Percentiles rank a stretch among this genome's conserved stretches.
phyloP scores from a whole-genome alignment of 2,329 filamentous ascomycete genomes.

The Niveomyces coronatus region DNA sequence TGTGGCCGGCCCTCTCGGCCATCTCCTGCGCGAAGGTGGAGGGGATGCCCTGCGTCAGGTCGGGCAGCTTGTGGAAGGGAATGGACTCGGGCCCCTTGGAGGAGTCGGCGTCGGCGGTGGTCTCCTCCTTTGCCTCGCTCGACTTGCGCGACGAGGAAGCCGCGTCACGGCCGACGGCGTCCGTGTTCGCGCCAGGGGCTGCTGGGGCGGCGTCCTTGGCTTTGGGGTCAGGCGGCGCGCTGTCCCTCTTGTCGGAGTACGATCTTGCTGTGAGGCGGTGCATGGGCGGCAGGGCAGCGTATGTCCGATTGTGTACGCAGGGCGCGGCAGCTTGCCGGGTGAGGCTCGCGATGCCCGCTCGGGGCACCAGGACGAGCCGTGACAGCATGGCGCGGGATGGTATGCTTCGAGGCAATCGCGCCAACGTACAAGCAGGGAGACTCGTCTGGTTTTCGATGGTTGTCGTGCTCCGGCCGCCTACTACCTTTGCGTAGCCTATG shows the following conservation, averaged over 20 bases:
- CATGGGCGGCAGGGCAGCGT: conserved; percentile 10
- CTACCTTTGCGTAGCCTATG: no score
- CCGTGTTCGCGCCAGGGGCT: conserved; percentile 5
- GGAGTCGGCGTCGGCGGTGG: conserved; percentile 16
- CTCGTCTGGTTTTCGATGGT: not conserved
- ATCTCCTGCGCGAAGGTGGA: conserved; percentile 79
- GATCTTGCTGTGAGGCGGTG: conserved; percentile 10
- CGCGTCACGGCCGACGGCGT: not conserved
- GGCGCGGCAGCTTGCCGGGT: conserved; percentile 13
- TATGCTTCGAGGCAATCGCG: conserved; percentile 7
- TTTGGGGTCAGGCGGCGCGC: conserved; percentile 6
- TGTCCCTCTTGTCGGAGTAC: conserved; percentile 11
- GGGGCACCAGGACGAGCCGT: conserved; percentile 11
- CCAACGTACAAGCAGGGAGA: not conserved
- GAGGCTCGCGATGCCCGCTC: conserved; percentile 12
- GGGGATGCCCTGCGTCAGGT: conserved; percentile 88
- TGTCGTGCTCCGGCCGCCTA: no score
- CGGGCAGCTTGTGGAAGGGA: conserved; percentile 63
- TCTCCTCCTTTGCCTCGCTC: conserved; percentile 3
- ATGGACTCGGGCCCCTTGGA: conserved; percentile 29
- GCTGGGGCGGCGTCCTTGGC: conserved; percentile 9
- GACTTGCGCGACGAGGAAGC: conserved; percentile 5
- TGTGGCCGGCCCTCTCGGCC: conserved; percentile 26
- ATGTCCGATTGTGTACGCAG: conserved; percentile 2
- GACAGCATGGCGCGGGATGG: conserved; percentile 13